Base-by-base conservation (phyloP, 805 yeast species). In the Yamadazyma olivae region DNA sequence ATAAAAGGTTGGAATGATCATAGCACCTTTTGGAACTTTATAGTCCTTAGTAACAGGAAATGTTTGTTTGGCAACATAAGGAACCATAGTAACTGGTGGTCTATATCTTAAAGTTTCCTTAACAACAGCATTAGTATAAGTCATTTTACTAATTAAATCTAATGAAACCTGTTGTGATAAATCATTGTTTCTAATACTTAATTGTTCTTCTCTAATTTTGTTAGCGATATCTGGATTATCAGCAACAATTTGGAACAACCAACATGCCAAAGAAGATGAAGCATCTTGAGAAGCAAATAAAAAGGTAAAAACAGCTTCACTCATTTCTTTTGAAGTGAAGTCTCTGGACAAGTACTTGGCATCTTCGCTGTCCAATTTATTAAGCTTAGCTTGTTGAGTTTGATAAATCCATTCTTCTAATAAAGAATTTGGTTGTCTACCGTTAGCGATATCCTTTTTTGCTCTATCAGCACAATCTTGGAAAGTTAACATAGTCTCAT, bases 81-180 rank as follows among this genome's bases (percentile, higher is more conserved):
- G 99, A 43, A 93, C 98, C 99, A 93, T 93, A 39, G 90, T 56
- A 44, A 93, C 99, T 3, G 99, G 99, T 18, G 99, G 99, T 65
- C 98, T 82, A 70, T 84, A 85, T 60, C 99, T 82, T 50, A 93
- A 76, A 37, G 93, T 70, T 70, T 93, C 99, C 65, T 80, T 86
- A 43, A 93, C 96, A 45, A 87, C 96, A 83, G 79, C 79, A 52
- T 75, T 74, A 14, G 99, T 91, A 70, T 88, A 93, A 18, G 64
- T 70, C 99, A 93, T 93, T 51, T 80, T 53, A 46, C 85, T 93
- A 45, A 93, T 83, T 59, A 93, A 64, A 16, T 82, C 89, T 39
- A 87, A 71, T 32, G 75, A 63, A 42, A 91, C 70, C 30, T 71
- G 80, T 35, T 60, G 67, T 45, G 61, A 53, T 38, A 86, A 83